These are phyloP conservation scores for Fonsecaea pedrosoi DNA, from an alignment of 2,329 filamentous ascomycete genomes.

Conservation along the genomic window DNA sequence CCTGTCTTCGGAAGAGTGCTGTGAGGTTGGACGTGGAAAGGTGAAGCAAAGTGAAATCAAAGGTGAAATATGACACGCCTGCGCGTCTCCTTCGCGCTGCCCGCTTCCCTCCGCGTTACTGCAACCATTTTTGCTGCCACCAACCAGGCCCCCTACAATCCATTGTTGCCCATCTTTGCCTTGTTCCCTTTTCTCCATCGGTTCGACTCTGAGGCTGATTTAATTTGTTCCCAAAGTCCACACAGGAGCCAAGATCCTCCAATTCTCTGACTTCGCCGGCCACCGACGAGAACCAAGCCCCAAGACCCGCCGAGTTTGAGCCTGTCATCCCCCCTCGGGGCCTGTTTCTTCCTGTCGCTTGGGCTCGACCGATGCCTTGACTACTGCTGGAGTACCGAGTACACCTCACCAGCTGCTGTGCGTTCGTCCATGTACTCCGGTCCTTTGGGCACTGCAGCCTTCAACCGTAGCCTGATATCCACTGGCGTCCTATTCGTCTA, in stretches of 20 bases:
- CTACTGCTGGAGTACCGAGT: not conserved
- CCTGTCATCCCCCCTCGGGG: not conserved
- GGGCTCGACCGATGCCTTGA: not conserved
- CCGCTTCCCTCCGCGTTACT: not conserved
- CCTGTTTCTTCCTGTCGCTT: not conserved
- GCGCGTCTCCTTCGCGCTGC: not conserved
- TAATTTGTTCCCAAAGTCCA: not conserved
- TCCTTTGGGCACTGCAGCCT: not conserved
- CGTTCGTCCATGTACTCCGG: not conserved
- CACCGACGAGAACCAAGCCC: not conserved
- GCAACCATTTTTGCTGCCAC: not conserved
- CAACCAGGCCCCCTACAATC: not conserved
- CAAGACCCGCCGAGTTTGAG: not conserved
- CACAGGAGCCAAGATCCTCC: not conserved
- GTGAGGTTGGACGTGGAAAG: not conserved
- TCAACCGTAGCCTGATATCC: not conserved
- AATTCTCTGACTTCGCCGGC: not conserved
- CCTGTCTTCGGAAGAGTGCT: not conserved
- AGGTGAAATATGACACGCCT: constrained; percentile 3
- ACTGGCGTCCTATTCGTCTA: not conserved
- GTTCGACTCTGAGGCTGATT: not conserved
- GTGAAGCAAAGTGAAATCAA: not conserved
- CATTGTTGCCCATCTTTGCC: not conserved
- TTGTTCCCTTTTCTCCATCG: not conserved
- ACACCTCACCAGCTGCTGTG: not conserved